Conservation (phyloP, 345 rosid genomes). For the Eutrema yunnanense region DNA sequence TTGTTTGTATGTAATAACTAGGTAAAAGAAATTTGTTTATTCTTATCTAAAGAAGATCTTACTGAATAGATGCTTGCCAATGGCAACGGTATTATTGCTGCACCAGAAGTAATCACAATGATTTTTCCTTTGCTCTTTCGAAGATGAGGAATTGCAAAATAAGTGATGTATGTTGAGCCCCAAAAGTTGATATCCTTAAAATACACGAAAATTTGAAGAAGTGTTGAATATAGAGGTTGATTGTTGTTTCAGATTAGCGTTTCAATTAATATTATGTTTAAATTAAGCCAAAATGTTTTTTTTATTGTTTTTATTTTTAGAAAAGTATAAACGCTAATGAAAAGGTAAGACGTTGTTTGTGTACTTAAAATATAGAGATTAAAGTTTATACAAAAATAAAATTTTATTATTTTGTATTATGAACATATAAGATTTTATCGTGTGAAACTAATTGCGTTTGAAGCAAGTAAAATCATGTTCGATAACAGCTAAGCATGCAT, state of each 20-base stretch:
- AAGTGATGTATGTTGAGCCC: conserved; percentile 40
- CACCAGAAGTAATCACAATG: conserved; percentile 30
- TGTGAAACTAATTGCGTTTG: no score
- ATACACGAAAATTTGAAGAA: not conserved
- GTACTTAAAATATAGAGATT: no score
- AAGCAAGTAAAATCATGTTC: not conserved
- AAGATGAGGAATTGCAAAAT: conserved; percentile 45
- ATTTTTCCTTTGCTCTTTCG: conserved; percentile 43
- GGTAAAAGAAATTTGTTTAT: no score
- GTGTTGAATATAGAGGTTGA: not conserved
- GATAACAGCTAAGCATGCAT: not conserved
- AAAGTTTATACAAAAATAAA: no score
- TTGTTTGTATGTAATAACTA: no score
- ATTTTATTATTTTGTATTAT: no score
- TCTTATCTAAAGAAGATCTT: not conserved
- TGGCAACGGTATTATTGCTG: conserved; percentile 30
- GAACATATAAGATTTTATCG: no score
- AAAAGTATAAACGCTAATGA: no score
- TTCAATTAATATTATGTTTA: not conserved
- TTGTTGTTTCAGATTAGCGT: not conserved
- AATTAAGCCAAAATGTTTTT: not conserved
- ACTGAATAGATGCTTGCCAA: conserved; percentile 33
- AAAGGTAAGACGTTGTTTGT: no score
- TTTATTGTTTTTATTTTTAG: not conserved
- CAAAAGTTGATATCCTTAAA: conserved; percentile 38